These are phyloP conservation scores for Lentinus polychrous DNA, from an alignment of 1,284 basidiomycete species.

Conservation along the genomic window DNA sequence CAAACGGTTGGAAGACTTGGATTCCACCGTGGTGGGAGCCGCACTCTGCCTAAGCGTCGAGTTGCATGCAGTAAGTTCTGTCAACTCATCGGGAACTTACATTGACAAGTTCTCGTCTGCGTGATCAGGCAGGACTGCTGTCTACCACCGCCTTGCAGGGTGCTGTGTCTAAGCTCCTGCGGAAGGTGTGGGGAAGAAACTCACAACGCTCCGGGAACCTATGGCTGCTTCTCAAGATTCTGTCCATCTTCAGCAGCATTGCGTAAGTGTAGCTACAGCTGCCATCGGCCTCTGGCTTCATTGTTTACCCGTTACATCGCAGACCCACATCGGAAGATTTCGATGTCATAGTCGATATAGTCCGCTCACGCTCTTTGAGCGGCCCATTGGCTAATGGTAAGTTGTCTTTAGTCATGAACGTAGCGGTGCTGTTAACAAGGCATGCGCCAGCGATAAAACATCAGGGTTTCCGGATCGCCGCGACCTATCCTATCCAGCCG, in stretches of 20 bases:
- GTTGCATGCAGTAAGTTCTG: constrained; percentile 20
- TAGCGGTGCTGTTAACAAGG: neutral
- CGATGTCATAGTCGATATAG: constrained; percentile 31
- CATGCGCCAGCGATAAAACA: constrained; percentile 15
- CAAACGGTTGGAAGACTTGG: constrained; percentile 40
- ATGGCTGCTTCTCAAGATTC: constrained; percentile 17
- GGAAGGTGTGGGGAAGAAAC: constrained; percentile 4
- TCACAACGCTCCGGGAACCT: constrained; percentile 9
- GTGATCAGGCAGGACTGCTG: neutral
- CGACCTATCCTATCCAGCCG: constrained; percentile 21
- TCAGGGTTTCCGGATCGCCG: constrained; percentile 42
- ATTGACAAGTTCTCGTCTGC: neutral
- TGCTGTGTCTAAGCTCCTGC: constrained; percentile 5
- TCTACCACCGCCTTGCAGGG: constrained; percentile 6
- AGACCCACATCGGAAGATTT: constrained; percentile 25
- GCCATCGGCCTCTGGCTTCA: neutral
- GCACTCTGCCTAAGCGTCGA: constrained; percentile 33
- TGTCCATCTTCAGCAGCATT: constrained; percentile 16
- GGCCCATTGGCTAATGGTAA: constrained; percentile 11
- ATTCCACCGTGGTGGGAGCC: constrained; percentile 39
- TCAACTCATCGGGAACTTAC: neutral
- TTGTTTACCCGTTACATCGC: constrained; percentile 8
- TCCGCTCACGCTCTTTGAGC: neutral
- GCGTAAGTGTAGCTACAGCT: constrained; percentile 14
- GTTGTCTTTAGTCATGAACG: neutral